phyloP scores from a whole-genome alignment of 352 stramenopile species.

The Sclerospora graminicola region DNA sequence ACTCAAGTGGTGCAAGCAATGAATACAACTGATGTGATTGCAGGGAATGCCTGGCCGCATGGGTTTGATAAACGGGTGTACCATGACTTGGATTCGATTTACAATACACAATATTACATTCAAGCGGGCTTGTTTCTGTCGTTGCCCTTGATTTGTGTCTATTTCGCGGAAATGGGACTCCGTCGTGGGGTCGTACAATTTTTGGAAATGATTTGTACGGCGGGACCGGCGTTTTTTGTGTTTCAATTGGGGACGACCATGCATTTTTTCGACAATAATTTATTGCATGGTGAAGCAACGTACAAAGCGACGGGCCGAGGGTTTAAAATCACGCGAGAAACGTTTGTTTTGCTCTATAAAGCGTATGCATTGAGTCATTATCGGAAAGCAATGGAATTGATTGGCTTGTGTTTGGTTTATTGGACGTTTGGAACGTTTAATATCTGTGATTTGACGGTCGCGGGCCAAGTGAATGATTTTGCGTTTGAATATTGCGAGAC shows the following conservation, averaged over 20 bases:
- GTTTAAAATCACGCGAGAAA: conserved; percentile 79
- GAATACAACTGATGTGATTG: conserved; percentile 62
- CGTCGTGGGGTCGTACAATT: conserved; percentile 58
- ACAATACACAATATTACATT: conserved; percentile 84
- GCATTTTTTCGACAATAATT: conserved; percentile 83
- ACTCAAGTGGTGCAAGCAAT: conserved; percentile 64
- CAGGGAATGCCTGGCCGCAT: conserved; percentile 30
- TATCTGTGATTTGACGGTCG: conserved; percentile 38
- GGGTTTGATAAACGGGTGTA: conserved; percentile 58
- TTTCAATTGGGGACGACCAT: conserved; percentile 78
- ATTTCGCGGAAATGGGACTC: conserved; percentile 74
- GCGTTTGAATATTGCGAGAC: conserved; percentile 57
- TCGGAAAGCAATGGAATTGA: conserved; percentile 68
- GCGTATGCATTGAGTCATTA: conserved; percentile 65
- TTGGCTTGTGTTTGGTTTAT: conserved; percentile 70
- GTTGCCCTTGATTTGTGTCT: conserved; percentile 62
- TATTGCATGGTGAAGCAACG: conserved; percentile 65
- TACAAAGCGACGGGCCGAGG: conserved; percentile 77
- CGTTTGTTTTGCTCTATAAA: conserved; percentile 76
- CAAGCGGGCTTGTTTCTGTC: conserved; percentile 74
- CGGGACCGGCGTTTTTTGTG: conserved; percentile 64
- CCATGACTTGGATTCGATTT: conserved; percentile 43
- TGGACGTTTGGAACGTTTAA: conserved; percentile 57
- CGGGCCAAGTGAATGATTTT: conserved; percentile 34
- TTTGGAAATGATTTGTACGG: conserved; percentile 70